A percentile compares a stretch with the other conserved stretches of the same genome.
These are phyloP conservation scores for Suillus paluster DNA, from an alignment of 768 basidiomycete species.

Conservation along the genomic window DNA sequence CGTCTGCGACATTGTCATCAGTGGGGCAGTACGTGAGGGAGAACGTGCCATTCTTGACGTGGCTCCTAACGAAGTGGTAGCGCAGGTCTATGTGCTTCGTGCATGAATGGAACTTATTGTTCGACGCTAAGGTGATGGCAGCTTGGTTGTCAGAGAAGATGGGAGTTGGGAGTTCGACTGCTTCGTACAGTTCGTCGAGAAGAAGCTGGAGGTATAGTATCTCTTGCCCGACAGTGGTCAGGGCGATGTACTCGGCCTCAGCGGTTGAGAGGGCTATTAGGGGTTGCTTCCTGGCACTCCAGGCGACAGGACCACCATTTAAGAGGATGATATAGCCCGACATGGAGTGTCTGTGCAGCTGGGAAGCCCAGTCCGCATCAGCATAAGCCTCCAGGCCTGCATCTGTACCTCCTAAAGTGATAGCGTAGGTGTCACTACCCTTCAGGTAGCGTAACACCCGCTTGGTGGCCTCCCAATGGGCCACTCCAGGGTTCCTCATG, in stretches of 20 bases:
- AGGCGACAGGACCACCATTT: slow-evolving; percentile 16
- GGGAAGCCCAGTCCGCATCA: slow-evolving; percentile 32
- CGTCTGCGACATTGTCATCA: slow-evolving; percentile 26
- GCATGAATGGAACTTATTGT: slow-evolving; percentile 33
- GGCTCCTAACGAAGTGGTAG: slow-evolving; percentile 39
- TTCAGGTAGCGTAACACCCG: too few species aligned
- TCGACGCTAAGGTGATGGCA: slow-evolving; percentile 33
- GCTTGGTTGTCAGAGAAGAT: slow-evolving; percentile 30
- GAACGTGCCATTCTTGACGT: slow-evolving; percentile 22
- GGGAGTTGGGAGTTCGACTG: not conserved
- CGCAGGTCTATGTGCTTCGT: slow-evolving; percentile 44
- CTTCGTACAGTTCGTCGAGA: slow-evolving; percentile 16
- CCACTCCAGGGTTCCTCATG: slow-evolving; percentile 4
- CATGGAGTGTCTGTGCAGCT: slow-evolving; percentile 27
- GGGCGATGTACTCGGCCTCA: slow-evolving; percentile 34
- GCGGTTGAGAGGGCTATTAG: slow-evolving; percentile 29
- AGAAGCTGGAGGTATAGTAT: slow-evolving; percentile 40
- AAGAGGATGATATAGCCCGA: slow-evolving; percentile 30
- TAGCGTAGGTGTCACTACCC: too few species aligned
- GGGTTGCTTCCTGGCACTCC: slow-evolving; percentile 24
- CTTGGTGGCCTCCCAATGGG: too few species aligned
- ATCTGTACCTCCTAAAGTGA: too few species aligned
- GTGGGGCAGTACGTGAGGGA: slow-evolving; percentile 22
- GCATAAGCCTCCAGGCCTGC: slow-evolving; percentile 17
- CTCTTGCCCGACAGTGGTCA: slow-evolving; percentile 33